These are phyloP conservation scores for Amanita inopinata DNA, from an alignment of 768 basidiomycete genomes.

Conservation along the genomic window DNA sequence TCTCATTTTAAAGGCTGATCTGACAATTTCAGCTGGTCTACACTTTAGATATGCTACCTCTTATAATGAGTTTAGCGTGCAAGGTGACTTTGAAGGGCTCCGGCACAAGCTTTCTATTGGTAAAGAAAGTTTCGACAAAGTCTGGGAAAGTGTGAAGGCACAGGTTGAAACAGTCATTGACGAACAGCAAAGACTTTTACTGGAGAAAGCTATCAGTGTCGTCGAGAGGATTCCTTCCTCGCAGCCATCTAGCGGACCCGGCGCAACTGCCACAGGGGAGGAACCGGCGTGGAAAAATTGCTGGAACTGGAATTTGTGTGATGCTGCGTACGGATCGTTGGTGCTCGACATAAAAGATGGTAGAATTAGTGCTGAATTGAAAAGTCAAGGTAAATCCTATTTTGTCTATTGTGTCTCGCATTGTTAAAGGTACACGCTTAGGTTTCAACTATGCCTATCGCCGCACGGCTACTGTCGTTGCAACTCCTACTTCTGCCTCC, in stretches of 20 bases:
- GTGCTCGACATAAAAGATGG: constrained; percentile 88
- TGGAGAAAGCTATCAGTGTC: constrained; percentile 85
- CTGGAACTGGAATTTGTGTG: constrained; percentile 98
- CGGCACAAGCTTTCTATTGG: constrained; percentile 68
- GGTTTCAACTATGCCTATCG: constrained; percentile 97
- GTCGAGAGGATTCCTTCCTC: constrained; percentile 68
- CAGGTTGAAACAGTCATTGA: constrained; percentile 92
- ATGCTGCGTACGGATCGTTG: constrained; percentile 87
- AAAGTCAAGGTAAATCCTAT: constrained; percentile 66
- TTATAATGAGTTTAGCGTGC: constrained; percentile 96
- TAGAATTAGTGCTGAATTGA: constrained; percentile 83
- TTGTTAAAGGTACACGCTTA: constrained; percentile 18
- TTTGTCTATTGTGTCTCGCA: not conserved
- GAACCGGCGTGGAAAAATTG: constrained; percentile 98
- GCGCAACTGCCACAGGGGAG: constrained; percentile 52
- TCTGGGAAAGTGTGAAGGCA: constrained; percentile 90
- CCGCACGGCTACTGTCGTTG: constrained; percentile 50
- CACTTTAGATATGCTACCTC: constrained; percentile 96
- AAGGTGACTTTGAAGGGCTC: constrained; percentile 82
- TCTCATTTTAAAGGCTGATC: constrained; percentile 85
- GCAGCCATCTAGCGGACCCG: constrained; percentile 34
- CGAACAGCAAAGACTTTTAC: constrained; percentile 75
- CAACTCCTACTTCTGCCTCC: constrained; percentile 50
- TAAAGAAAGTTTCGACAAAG: constrained; percentile 77
- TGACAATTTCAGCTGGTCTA: constrained; percentile 88